Percentiles rank a stretch among this genome's conserved stretches.
Conservation (phyloP, 257 asterid genomes). For the Rhazya stricta region DNA sequence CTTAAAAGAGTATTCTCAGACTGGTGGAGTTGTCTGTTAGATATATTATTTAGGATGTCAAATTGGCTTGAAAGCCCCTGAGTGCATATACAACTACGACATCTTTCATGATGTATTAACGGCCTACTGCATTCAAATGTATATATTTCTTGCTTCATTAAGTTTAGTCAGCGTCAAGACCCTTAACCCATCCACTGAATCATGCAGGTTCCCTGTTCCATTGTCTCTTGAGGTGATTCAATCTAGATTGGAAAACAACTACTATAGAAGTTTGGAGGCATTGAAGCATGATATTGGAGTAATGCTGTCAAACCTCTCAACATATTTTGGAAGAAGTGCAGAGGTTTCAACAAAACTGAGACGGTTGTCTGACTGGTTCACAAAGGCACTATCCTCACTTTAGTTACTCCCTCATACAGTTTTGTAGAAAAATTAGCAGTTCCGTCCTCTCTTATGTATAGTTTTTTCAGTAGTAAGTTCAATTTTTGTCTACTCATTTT, state of each 20-base stretch:
- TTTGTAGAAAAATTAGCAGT: slow-evolving; percentile 64
- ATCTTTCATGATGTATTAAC: not conserved
- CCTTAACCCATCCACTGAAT: slow-evolving; percentile 4
- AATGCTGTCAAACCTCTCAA: slow-evolving; percentile 62
- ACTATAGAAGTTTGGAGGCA: slow-evolving; percentile 78
- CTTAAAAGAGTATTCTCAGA: not conserved
- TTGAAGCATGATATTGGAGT: slow-evolving; percentile 75
- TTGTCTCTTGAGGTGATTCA: slow-evolving; percentile 65
- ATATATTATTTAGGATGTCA: not conserved
- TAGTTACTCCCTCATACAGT: slow-evolving; percentile 45
- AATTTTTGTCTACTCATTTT: slow-evolving; percentile 11
- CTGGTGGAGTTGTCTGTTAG: not conserved
- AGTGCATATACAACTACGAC: not conserved
- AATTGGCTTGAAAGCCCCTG: not conserved
- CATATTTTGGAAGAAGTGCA: slow-evolving; percentile 53
- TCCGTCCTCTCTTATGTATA: slow-evolving; percentile 24
- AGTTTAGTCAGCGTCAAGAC: not conserved
- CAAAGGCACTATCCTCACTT: slow-evolving; percentile 39
- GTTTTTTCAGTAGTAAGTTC: not conserved
- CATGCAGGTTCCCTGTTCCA: slow-evolving; percentile 84
- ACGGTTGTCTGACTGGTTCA: slow-evolving; percentile 73
- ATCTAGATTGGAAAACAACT: slow-evolving; percentile 69
- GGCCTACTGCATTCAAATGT: not conserved
- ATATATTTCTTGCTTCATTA: not conserved
- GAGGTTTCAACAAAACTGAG: slow-evolving; percentile 49